These are phyloP conservation scores for Fusarium devonianum DNA, from an alignment of 2,329 filamentous ascomycete species.

Conservation along the genomic window DNA sequence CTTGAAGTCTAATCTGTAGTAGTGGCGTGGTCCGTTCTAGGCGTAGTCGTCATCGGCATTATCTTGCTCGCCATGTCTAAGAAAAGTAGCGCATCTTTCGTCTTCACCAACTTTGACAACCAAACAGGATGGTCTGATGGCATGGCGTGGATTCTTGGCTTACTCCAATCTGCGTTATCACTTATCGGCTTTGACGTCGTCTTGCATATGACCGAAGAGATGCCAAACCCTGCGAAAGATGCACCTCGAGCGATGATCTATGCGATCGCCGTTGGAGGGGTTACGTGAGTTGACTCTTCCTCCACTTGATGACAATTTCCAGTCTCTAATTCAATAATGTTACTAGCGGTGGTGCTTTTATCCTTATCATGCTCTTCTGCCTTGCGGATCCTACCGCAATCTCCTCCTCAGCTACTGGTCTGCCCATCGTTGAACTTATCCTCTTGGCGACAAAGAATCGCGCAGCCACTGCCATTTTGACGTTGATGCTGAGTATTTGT, in stretches of 20 bases:
- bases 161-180: slow-evolving; percentile 49
- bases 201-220: slow-evolving; percentile 55
- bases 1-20: not conserved
- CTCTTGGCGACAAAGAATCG: slow-evolving; percentile 50
- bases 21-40: slow-evolving; percentile 52
- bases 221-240: slow-evolving; percentile 51
- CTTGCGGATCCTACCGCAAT: slow-evolving; percentile 47
- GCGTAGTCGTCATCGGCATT: slow-evolving; percentile 52
- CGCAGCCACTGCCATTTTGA: slow-evolving; percentile 49
- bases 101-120: slow-evolving; percentile 54
- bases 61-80: slow-evolving; percentile 48
- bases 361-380: slow-evolving; percentile 52
- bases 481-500: slow-evolving; percentile 50
- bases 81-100: slow-evolving; percentile 51
- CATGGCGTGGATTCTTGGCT: slow-evolving; percentile 55
- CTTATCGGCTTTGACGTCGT: slow-evolving; percentile 54
- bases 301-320: not conserved
- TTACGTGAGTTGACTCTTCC: slow-evolving; percentile 44
- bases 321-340: too few relatives aligned
- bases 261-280: slow-evolving; percentile 51
- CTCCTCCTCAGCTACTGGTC: slow-evolving; percentile 47
- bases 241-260: slow-evolving; percentile 53
- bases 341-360: slow-evolving; percentile 47
- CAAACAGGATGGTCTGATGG: slow-evolving; percentile 55
- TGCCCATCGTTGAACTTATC: slow-evolving; percentile 56